A percentile compares a stretch with the other conserved stretches of the same genome.
These are phyloP conservation scores for Paracoccidioides brasiliensis DNA, from an alignment of 2,329 filamentous ascomycete genomes.

Conservation along the genomic window DNA sequence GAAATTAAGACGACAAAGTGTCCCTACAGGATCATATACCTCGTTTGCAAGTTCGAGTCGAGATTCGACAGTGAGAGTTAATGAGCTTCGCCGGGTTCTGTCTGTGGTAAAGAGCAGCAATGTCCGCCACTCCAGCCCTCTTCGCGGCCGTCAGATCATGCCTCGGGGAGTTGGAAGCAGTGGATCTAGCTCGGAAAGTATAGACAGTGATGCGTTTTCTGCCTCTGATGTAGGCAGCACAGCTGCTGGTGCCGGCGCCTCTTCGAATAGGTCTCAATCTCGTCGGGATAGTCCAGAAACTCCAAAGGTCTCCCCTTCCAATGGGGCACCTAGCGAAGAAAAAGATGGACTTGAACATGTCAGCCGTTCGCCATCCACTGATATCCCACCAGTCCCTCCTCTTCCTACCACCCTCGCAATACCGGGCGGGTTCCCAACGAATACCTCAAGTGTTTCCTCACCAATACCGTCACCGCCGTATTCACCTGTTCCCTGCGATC, in stretches of 20 bases:
- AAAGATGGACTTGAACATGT: conserved; percentile 8
- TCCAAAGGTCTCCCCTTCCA: conserved; percentile 18
- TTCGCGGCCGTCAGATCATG: conserved; percentile 26
- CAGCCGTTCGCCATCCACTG: conserved; percentile 14
- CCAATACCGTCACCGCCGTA: conserved; percentile 15
- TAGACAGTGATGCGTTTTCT: conserved; percentile 29
- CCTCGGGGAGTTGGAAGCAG: conserved; percentile 21
- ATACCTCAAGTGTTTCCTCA: conserved; percentile 16
- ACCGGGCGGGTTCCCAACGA: conserved; percentile 30
- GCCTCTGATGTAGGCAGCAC: conserved; percentile 20
- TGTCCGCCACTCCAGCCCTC: conserved; percentile 28
- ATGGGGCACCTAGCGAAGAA: conserved; percentile 7
- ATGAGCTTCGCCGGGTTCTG: conserved; percentile 36
- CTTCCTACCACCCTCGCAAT: conserved; percentile 30
- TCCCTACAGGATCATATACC: conserved; percentile 23
- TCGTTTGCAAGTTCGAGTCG: conserved; percentile 26
- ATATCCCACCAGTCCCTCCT: conserved; percentile 35
- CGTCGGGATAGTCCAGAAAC: conserved; percentile 21
- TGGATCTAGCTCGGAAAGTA: conserved; percentile 33
- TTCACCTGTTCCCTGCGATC: conserved; percentile 13
- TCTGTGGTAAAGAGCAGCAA: conserved; percentile 26
- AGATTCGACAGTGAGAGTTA: conserved; percentile 35
- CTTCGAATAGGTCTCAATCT: conserved; percentile 19
- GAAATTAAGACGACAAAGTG: conserved; percentile 24
- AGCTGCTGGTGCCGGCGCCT: conserved; percentile 14